Conservation (phyloP, 176 grass and related monocot genomes). For the Triticum turgidum region DNA sequence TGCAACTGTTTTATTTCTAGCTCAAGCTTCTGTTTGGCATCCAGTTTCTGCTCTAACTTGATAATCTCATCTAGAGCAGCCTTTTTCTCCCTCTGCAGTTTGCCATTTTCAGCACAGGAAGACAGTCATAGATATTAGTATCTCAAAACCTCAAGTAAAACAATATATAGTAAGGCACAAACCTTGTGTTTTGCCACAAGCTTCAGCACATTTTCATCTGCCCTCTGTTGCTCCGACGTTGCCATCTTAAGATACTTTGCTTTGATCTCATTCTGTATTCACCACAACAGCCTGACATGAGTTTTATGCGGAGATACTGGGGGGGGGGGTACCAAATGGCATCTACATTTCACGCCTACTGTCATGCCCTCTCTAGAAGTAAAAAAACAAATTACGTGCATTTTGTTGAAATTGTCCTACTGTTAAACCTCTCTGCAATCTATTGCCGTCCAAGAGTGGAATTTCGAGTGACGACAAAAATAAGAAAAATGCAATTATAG, state of each 20-base stretch:
- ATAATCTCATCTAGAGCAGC: conserved; percentile 46
- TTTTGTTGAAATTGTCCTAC: neutral
- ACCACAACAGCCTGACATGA: neutral
- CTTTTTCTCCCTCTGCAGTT: conserved; percentile 51
- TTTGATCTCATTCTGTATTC: conserved; percentile 45
- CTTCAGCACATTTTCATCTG: conserved; percentile 59
- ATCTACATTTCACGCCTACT: neutral
- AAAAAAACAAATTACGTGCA: neutral
- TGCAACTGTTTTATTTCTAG: conserved; percentile 56
- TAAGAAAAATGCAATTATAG: neutral
- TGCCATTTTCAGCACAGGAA: conserved; percentile 12
- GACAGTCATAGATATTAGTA: neutral
- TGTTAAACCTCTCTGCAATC: neutral
- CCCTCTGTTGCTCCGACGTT: conserved; percentile 50
- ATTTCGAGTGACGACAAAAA: neutral
- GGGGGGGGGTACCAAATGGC: neutral
- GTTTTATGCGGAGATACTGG: neutral
- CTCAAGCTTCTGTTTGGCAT: conserved; percentile 53
- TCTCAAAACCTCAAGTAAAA: neutral
- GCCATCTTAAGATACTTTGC: conserved; percentile 56
- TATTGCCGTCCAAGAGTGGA: neutral
- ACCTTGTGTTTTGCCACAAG: conserved; percentile 63
- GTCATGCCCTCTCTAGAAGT: neutral
- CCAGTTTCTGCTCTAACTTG: conserved; percentile 45
- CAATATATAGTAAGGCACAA: neutral